Conservation (phyloP, 805 yeast genomes). For the Wickerhamomyces queroliae region DNA sequence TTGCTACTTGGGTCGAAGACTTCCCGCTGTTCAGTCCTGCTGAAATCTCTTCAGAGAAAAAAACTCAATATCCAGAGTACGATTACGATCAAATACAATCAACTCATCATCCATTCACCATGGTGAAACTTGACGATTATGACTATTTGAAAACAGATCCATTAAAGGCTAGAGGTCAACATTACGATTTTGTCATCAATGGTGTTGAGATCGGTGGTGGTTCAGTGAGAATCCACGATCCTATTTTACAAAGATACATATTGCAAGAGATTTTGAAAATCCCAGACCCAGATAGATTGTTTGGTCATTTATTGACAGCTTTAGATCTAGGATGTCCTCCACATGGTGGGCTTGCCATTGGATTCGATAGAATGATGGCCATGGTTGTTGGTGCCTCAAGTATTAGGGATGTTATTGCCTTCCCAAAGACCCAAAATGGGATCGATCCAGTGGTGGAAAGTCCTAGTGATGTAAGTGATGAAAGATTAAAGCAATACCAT, state of each 20-base stretch:
- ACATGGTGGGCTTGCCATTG: slow-evolving; percentile 95
- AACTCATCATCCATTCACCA: slow-evolving; percentile 97
- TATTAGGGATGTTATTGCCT: slow-evolving; percentile 91
- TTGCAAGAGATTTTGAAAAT: slow-evolving; percentile 62
- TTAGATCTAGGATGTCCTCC: slow-evolving; percentile 95
- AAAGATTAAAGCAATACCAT: slow-evolving; percentile 50
- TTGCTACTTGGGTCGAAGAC: slow-evolving; percentile 82
- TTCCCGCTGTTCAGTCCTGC: slow-evolving; percentile 88
- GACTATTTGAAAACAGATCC: slow-evolving; percentile 49
- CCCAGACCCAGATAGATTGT: slow-evolving; percentile 49
- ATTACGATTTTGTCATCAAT: slow-evolving; percentile 88
- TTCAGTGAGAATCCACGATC: slow-evolving; percentile 88
- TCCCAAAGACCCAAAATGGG: slow-evolving; percentile 90
- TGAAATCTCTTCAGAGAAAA: slow-evolving; percentile 29
- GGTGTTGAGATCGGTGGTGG: slow-evolving; percentile 99
- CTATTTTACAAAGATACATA: slow-evolving; percentile 67
- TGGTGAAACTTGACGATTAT: slow-evolving; percentile 73
- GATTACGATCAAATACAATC: slow-evolving; percentile 44
- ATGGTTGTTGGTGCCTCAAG: slow-evolving; percentile 74
- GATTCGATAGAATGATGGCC: slow-evolving; percentile 90
- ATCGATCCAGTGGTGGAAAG: slow-evolving; percentile 82
- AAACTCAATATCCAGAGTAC: slow-evolving; percentile 54
- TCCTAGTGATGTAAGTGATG: slow-evolving; percentile 60
- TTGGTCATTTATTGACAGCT: slow-evolving; percentile 83
- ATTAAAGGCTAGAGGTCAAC: slow-evolving; percentile 73